phyloP scores from a whole-genome alignment of 305 asterid genomes.

The Solanum hybrid region DNA sequence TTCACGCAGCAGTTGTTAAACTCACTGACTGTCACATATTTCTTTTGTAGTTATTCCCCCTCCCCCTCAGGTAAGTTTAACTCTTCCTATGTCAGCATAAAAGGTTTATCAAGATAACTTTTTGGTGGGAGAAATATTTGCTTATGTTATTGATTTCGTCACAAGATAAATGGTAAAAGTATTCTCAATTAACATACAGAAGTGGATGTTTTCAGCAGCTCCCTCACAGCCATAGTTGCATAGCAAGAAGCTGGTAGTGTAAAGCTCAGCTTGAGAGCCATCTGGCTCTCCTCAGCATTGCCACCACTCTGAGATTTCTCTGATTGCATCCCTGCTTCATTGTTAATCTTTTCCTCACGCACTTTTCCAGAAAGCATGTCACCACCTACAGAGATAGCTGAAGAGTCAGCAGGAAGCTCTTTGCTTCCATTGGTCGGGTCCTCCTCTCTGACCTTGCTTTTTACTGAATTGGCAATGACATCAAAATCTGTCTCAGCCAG shows the following conservation, averaged over 20 bases:
- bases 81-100: neutral
- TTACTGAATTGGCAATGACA: constrained; percentile 37
- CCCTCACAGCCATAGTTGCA: constrained; percentile 98
- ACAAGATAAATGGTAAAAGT: neutral
- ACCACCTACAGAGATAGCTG: constrained; percentile 18
- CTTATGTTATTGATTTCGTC: neutral
- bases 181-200: constrained; percentile 43
- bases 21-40: neutral
- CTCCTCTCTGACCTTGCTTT: constrained; percentile 15
- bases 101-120: neutral
- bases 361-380: constrained; percentile 13
- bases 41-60: neutral
- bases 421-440: constrained; percentile 12
- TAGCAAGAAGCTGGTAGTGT: constrained; percentile 86
- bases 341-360: constrained; percentile 16
- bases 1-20: neutral
- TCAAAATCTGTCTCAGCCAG: constrained; percentile 82
- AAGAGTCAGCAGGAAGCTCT: constrained; percentile 18
- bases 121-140: neutral
- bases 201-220: constrained; percentile 82
- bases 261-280: constrained; percentile 77
- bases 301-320: constrained; percentile 25
- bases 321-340: constrained; percentile 15
- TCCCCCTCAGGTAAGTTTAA: neutral
- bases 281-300: constrained; percentile 30